These are phyloP conservation scores for Cyberlindnera maclurae DNA, from an alignment of 805 yeast species.

Conservation along the genomic window DNA sequence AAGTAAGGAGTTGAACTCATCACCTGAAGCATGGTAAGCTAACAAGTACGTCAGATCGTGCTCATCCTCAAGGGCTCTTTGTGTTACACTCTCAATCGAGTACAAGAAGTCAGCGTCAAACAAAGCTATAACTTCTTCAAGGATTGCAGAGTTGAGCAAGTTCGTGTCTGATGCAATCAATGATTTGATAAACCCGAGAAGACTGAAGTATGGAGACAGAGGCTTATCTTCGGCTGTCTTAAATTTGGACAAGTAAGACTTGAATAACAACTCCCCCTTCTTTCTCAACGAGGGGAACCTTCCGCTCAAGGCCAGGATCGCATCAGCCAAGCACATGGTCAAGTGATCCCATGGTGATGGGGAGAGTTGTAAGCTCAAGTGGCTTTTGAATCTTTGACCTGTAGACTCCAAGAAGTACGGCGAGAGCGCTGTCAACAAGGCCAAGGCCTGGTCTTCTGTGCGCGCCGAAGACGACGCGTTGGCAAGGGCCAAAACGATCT, in stretches of 20 bases:
- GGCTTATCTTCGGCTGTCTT: slow-evolving; percentile 10
- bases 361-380: slow-evolving; percentile 27
- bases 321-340: slow-evolving; percentile 28
- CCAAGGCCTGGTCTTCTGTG: slow-evolving; percentile 31
- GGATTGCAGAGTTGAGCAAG: slow-evolving; percentile 15
- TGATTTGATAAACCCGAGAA: slow-evolving; percentile 33
- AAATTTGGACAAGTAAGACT: slow-evolving; percentile 20
- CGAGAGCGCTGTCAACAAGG: slow-evolving; percentile 34
- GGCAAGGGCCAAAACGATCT: slow-evolving; percentile 43
- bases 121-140: slow-evolving; percentile 21
- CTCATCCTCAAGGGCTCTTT: slow-evolving; percentile 27
- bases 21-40: slow-evolving; percentile 30
- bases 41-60: slow-evolving; percentile 26
- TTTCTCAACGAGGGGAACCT: slow-evolving; percentile 24
- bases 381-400: slow-evolving; percentile 38
- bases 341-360: slow-evolving; percentile 35
- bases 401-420: slow-evolving; percentile 46
- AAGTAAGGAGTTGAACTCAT: slow-evolving; percentile 27
- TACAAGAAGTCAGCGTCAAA: slow-evolving; percentile 14
- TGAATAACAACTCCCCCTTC: slow-evolving; percentile 17
- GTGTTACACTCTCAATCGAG: slow-evolving; percentile 22
- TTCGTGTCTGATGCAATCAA: slow-evolving; percentile 14
- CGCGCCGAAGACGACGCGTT: slow-evolving; percentile 28
- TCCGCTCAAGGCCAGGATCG: slow-evolving; percentile 22
- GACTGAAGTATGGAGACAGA: slow-evolving; percentile 25